These are phyloP conservation scores for Penicillium griseofulvum DNA, from an alignment of 2,329 filamentous ascomycete genomes.

Conservation along the genomic window DNA sequence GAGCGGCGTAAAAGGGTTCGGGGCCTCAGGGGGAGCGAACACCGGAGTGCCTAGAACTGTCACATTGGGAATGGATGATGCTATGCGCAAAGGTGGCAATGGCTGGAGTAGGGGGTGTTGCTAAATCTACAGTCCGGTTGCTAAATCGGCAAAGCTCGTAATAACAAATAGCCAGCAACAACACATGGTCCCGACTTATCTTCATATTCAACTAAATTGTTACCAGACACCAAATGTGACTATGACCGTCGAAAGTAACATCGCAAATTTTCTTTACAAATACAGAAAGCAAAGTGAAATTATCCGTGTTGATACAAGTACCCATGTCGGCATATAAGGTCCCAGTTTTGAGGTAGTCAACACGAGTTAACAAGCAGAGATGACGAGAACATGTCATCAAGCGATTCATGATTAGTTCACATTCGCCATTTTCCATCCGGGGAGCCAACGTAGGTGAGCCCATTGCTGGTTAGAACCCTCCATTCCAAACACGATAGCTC, in stretches of 20 bases:
- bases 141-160: slow-evolving; percentile 18
- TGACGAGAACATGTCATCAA: neutral
- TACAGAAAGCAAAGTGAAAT: neutral
- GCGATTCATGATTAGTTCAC: slow-evolving; percentile 54
- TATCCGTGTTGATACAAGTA: slow-evolving; percentile 1
- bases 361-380: neutral
- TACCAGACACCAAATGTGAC: neutral
- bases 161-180: neutral
- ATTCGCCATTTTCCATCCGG: slow-evolving; percentile 79
- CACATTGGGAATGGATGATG: slow-evolving; percentile 48
- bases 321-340: neutral
- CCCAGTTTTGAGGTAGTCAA: neutral
- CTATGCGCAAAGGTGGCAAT: slow-evolving; percentile 43
- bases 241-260: neutral
- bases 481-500: slow-evolving; percentile 96
- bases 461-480: slow-evolving; percentile 79
- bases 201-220: neutral
- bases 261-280: neutral
- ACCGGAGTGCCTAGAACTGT: slow-evolving; percentile 41
- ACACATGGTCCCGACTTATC: neutral
- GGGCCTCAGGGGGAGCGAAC: slow-evolving; percentile 39
- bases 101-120: slow-evolving; percentile 40
- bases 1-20: slow-evolving; percentile 76
- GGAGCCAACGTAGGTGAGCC: slow-evolving; percentile 90
- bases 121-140: slow-evolving; percentile 33